Evolutionary conservation across 768 basidiomycete genomes (phyloP), one percentile per base, ranked within the genome.

Genomic region (Termitomyces sp.): DNA sequence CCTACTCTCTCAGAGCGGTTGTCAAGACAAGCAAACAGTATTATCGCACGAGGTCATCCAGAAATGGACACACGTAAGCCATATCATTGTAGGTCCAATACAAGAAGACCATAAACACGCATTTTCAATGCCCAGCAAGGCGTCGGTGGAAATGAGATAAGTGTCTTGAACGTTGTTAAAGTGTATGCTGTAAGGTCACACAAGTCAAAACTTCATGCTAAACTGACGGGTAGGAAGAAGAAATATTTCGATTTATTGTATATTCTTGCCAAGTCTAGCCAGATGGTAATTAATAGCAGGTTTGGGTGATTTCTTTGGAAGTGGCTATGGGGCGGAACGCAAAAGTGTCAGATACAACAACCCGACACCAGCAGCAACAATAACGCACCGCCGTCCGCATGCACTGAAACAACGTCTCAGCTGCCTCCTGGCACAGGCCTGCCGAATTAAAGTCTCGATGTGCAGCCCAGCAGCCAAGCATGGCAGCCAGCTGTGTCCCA

Each of bases 241-340:
- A 36, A 35, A 36, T 23, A 48, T 50, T 12, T 47, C 14, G 18
- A 58, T 76, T 77, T 82, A 89, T 80, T 89, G 89, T 64, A 86
- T 80, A 61, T 79, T 83, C 69, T 89, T 91, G 61, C 83, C 81
- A 62, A 93, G 78, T 71, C 91, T 84, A 66, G 89, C 87, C 64
- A 95, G 84, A 72, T 94, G 91, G 71, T 92, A 95, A 73, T 95
- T 95, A 77, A 95, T 93, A 36, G 89, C 85, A 36, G 93, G 83
- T 68, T 80, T 81, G 54, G 86, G 90, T 47, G 72, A 72, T 69
- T 87, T 91, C 61, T 84, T 84, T 51, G 81, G 78, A 68, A 85
- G 77, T 12, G 88, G 87, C 91, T 94, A 68, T 13, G 61, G 14
- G 49, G 56, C 40, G 58, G 60, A 51, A 18, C 30, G 28, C 57